phyloP scores from a whole-genome alignment of 2,329 filamentous ascomycete species.

The Scytalidium lignicola region DNA sequence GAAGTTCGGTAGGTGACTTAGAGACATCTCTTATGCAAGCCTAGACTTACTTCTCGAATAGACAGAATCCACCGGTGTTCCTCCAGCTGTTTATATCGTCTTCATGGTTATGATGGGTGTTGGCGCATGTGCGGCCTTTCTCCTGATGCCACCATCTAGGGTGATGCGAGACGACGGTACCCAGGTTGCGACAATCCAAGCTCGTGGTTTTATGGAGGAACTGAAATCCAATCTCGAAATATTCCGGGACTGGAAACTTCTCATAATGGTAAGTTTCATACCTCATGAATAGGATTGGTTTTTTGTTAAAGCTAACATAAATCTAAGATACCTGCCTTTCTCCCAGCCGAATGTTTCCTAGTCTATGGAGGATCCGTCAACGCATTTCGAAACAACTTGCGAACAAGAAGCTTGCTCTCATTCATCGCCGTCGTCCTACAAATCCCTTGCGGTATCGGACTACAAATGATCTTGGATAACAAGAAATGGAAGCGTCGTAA shows the following conservation, averaged over 20 bases:
- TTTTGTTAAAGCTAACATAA: too few species aligned
- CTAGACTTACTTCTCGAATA: not conserved
- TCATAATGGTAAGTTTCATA: not conserved
- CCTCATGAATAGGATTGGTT: too few species aligned
- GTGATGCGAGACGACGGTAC: slow-evolving; percentile 22
- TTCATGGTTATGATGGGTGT: slow-evolving; percentile 21
- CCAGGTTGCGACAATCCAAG: slow-evolving; percentile 19
- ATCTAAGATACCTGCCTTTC: slow-evolving; percentile 10
- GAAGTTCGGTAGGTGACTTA: slow-evolving; percentile 8
- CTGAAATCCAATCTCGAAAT: slow-evolving; percentile 24
- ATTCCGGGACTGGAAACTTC: slow-evolving; percentile 17
- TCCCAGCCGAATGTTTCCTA: too few species aligned
- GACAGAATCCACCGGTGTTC: slow-evolving; percentile 8
- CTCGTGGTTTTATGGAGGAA: slow-evolving; percentile 22
- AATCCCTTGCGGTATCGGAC: too few species aligned
- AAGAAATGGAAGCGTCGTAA: too few species aligned
- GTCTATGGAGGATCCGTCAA: too few species aligned
- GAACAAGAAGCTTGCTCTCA: too few species aligned
- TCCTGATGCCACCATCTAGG: slow-evolving; percentile 14
- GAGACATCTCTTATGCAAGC: too few species aligned
- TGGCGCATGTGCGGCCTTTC: slow-evolving; percentile 8
- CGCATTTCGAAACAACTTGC: too few species aligned
- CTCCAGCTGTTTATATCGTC: slow-evolving; percentile 19
- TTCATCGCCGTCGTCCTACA: too few species aligned
- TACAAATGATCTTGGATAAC: too few species aligned